Evolutionary conservation across 1,284 basidiomycete species (phyloP), one percentile per base, ranked within the genome.

Genomic region (Melampsora abietis-canadensis): DNA sequence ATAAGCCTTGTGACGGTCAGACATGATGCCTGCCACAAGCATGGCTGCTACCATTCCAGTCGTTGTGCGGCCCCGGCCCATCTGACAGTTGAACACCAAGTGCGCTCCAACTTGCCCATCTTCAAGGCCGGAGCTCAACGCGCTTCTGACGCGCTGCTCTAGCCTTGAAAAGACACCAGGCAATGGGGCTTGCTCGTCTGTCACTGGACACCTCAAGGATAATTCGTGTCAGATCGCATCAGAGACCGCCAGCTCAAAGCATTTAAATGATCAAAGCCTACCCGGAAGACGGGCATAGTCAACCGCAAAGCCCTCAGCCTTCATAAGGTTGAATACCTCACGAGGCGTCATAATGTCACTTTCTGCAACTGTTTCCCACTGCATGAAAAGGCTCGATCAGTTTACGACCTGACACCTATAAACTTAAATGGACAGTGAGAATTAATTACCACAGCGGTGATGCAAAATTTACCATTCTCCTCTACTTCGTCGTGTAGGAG

Each of bases 161-260:
- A 98, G 85, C 72, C 90, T 88, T 46, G 87, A 88, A 40, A 96
- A 86, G 6, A 92, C 92, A 51, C 86, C 89, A 0, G 94, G 94
- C 17, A 97, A 85, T 1, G 94, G 94, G 0, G 94, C 92, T 84
- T 95, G 94, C 82, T 97, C 94, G 80, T 97, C 94, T 15, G 93
- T 97, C 44, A 81, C 92, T 93, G 80, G 5, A 47, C n/a, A 21
- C 19, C 65, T 57, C n/a, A 48, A 15, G n/a, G 12, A 47, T 54
- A 44, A 4, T 51, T 27, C 19, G n/a, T 63, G 30, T 31, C 6
- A 51, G 15, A 12, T 68, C n/a, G 19, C 27, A 40, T n/a, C 12
- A n/a, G 24, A 34, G 14, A 47, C 17, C 21, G 66, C 59, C 46
- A 47, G 14, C 44, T 3, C 14, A 14, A 44, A 44, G 44, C 15